Conservation (phyloP, 31 red algal genomes). For the Porphyra umbilicalis region DNA sequence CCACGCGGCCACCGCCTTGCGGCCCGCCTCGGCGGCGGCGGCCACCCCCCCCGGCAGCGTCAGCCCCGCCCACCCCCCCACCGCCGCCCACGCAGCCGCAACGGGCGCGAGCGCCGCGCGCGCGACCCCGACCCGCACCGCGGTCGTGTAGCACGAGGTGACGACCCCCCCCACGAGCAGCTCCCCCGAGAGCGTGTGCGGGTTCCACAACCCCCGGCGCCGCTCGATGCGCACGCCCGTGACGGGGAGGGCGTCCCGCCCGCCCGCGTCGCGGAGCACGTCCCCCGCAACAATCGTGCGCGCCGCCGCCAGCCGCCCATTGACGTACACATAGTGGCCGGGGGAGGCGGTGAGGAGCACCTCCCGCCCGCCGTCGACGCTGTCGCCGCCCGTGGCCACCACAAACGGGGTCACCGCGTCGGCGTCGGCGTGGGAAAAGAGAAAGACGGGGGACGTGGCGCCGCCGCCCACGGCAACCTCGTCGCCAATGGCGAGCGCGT, state of each 20-base stretch:
- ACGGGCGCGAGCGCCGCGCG: background rate
- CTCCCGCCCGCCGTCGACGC: conserved; percentile 1
- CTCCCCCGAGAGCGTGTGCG: background rate
- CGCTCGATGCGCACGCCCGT: conserved; percentile 4
- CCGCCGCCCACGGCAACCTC: conserved; percentile 44
- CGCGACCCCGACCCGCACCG: background rate
- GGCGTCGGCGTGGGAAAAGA: conserved; percentile 45
- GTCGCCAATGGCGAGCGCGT: conserved; percentile 27
- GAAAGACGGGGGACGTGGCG: conserved; percentile 43
- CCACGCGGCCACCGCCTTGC: background rate
- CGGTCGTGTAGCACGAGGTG: background rate
- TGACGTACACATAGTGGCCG: conserved; percentile 63
- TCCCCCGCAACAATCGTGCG: conserved; percentile 22
- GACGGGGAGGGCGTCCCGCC: conserved; percentile 27
- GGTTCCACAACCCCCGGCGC: conserved; percentile 6
- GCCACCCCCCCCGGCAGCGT: too few relatives aligned
- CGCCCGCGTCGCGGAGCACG: conserved; percentile 35
- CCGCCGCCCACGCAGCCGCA: background rate
- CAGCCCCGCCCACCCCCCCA: background rate
- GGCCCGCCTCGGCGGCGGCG: background rate
- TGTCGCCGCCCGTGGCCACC: background rate
- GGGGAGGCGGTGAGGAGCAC: conserved; percentile 33
- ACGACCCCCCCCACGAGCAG: background rate
- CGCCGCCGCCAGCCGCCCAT: conserved; percentile 48
- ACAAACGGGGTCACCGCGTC: conserved; percentile 25